Evolutionary conservation across 2,329 filamentous ascomycete species (phyloP).

Genomic region (Aspergillus aculeatus): DNA sequence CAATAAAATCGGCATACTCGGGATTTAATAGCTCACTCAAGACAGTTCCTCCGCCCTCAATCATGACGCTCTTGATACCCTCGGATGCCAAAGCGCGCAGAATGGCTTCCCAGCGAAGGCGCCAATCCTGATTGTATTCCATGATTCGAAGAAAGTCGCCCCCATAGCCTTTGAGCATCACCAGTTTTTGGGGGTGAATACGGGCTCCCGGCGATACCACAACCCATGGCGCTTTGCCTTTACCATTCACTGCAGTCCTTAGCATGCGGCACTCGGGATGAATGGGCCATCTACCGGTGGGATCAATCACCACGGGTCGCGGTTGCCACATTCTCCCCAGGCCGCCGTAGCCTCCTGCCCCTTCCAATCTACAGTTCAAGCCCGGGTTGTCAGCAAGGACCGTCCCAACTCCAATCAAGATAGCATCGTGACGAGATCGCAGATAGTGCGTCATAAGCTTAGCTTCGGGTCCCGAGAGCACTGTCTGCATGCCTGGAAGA

Average conservation of each 20-base stretch:
- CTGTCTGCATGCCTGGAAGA: constrained; percentile 74
- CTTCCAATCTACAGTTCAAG: constrained; percentile 74
- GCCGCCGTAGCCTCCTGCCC: constrained; percentile 57
- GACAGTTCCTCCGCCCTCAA: constrained; percentile 81
- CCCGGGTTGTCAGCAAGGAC: constrained; percentile 81
- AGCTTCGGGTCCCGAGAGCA: constrained; percentile 75
- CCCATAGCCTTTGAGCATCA: constrained; percentile 47
- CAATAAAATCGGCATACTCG: constrained; percentile 61
- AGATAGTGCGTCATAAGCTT: constrained; percentile 94
- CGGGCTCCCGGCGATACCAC: constrained; percentile 53
- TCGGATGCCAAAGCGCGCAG: constrained; percentile 57
- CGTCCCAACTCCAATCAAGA: constrained; percentile 81
- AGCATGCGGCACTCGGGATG: constrained; percentile 63
- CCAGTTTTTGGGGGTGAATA: constrained; percentile 48
- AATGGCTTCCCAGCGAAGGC: constrained; percentile 65
- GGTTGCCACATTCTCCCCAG: constrained; percentile 63
- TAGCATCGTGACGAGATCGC: constrained; percentile 77
- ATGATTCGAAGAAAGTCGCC: constrained; percentile 46
- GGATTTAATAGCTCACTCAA: constrained; percentile 77
- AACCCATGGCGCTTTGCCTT: constrained; percentile 72
- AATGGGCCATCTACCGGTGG: constrained; percentile 70
- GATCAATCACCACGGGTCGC: constrained; percentile 79
- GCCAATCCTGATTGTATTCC: constrained; percentile 41
- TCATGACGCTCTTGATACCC: constrained; percentile 76
- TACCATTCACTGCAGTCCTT: constrained; percentile 60